Evolutionary conservation across 129 eudicot species (phyloP), one percentile per base, ranked within the genome.

Genomic region (Lactuca sativa): DNA sequence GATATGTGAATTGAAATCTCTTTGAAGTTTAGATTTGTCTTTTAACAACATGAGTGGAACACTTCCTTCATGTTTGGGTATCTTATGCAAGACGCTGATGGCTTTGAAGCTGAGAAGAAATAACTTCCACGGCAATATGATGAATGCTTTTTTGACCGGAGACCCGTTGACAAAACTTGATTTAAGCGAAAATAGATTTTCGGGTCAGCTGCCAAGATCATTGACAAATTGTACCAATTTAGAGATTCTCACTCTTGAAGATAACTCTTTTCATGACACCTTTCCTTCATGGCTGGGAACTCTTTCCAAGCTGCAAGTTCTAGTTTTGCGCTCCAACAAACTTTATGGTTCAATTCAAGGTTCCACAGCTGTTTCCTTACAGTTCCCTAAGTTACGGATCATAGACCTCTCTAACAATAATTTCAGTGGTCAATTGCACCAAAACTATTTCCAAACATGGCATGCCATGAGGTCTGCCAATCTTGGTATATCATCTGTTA

Each of bases 321-420:
- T 43, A 0, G 49, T 43, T 43, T 43, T 43, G 49, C 49, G 49
- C 13, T 43, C 49, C 49, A 43, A 43, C 49, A 43, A 43, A 8
- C 9, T 43, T 8, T 43, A 43, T 43, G 49, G 49, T 43, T 0
- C 49, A 43, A 43, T 43, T 43, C 12, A 9, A 43, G 49, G 49
- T 43, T 9, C 49, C 2, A 10, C 49, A 34, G 15, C 7, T 4
- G 49, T 43, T 43, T 13, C 18, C 6, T 6, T 25, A 1, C 12
- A 13, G 3, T 66, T 76, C 54, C 61, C 69, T 13, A 34, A 9
- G 18, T 17, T 76, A 12, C 70, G 62, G 4, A 76, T 76, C 53
- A 18, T 76, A 34, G 81, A 67, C 64, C 44, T 76, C 6, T 68
- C 81, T 43, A 43, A 43, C 49, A 43, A 43, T 13, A 43, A 3